Base-by-base conservation (phyloP, 1,139 yeast species). In the Suhomyces panamericanus region DNA sequence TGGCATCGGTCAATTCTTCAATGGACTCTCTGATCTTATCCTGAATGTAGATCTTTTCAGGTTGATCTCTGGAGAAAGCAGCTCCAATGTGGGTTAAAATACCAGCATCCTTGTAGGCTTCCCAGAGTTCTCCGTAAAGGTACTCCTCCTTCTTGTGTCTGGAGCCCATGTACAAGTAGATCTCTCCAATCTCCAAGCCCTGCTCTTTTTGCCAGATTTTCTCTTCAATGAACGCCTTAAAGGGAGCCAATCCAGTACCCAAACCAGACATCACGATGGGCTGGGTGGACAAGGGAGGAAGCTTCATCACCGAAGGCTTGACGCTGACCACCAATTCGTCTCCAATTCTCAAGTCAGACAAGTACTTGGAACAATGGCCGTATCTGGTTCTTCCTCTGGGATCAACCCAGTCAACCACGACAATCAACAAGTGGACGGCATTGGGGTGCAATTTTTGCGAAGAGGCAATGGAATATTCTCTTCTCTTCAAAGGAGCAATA, bases 391-490 rank as follows among this genome's bases (percentile, higher is more conserved):
- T 81, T 42, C 96, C 96, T 63, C 79, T 78, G 43, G 85, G 77
- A 66, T 91, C 97, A 45, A 83, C 75, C 99, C 99, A 93, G 67
- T 91, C 97, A 47, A 91, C 98, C 44, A 91, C 98, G 51, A 93
- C 99, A 65, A 93, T 83, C 62, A 93, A 78, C 62, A 93, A 73
- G 63, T 91, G 98, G 40, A 93, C 90, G 29, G 93, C 93, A 63
- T 87, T 88, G 47, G 93, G 88, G 69, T 91, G 98, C 57, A 87
- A 75, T 63, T 78, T 87, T 69, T 93, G 99, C 29, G 98, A 91
- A 2, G 97, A 90, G 4, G 99, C 98, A 67, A 93, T 93, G n/a
- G 98, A 91, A 65, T 93, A 93, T 69, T 93, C 99, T 75, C 99
- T 87, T 75, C 99, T 85, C 76, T 93, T 93, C 64, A 91, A 77